phyloP scores from a whole-genome alignment of 192 early-diverging fungal species.

The Dispira simplex region DNA sequence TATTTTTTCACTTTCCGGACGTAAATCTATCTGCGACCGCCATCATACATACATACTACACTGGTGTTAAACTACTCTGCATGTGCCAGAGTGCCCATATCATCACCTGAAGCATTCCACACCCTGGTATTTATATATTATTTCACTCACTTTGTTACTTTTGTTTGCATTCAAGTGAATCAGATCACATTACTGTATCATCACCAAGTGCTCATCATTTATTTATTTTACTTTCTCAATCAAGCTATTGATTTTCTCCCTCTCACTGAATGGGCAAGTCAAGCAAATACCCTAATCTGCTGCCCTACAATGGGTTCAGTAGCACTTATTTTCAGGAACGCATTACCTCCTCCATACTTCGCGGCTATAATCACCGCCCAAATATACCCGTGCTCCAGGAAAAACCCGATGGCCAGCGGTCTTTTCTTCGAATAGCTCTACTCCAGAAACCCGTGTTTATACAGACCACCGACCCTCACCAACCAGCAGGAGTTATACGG shows the following conservation, averaged over 20 bases:
- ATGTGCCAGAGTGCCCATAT: no score
- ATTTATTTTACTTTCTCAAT: neutral
- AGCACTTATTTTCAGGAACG: conserved; percentile 9
- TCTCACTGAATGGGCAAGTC: neutral
- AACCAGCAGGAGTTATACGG: neutral
- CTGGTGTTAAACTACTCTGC: no score
- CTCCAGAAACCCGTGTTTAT: conserved; percentile 6
- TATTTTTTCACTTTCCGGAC: no score
- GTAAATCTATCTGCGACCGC: no score
- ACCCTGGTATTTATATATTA: no score
- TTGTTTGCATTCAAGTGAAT: no score
- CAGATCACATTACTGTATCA: neutral
- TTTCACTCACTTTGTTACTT: no score
- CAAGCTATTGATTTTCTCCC: neutral
- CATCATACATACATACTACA: no score
- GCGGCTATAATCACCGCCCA: neutral
- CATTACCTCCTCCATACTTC: neutral
- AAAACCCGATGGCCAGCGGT: neutral
- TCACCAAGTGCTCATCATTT: neutral
- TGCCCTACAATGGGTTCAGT: conserved; percentile 3
- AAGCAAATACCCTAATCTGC: neutral
- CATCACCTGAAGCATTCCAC: no score
- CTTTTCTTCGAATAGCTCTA: neutral
- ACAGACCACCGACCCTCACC: neutral
- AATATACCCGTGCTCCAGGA: neutral